Percentiles rank a stretch among this genome's conserved stretches.
These are phyloP conservation scores for Populus tremula DNA, from an alignment of 345 rosid species.

Conservation along the genomic window DNA sequence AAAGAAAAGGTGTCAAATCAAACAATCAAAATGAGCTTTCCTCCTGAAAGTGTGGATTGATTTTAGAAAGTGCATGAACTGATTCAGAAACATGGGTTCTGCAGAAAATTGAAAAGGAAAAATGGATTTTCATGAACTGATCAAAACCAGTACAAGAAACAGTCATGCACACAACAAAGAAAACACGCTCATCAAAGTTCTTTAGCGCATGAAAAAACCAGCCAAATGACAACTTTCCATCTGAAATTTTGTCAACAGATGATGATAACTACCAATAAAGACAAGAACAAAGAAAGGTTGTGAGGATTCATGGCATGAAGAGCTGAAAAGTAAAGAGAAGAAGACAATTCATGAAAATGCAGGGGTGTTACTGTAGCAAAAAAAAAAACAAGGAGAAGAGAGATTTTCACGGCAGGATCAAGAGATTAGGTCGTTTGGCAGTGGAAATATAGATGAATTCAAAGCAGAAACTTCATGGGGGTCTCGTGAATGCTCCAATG, in stretches of 20 bases:
- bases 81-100: slow-evolving; percentile 87
- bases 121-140: slow-evolving; percentile 55
- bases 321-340: slow-evolving; percentile 12
- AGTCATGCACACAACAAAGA: slow-evolving; percentile 19
- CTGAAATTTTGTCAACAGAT: neutral
- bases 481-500: slow-evolving; percentile 81
- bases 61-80: slow-evolving; percentile 95
- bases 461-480: slow-evolving; percentile 61
- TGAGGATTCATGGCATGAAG: slow-evolving; percentile 5
- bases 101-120: slow-evolving; percentile 24
- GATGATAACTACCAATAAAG: slow-evolving; percentile 8
- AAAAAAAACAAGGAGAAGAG: slow-evolving; percentile 12
- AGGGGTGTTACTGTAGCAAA: slow-evolving; percentile 14
- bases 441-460: slow-evolving; percentile 55
- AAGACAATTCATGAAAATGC: slow-evolving; percentile 15
- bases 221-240: slow-evolving; percentile 16
- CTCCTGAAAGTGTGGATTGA: slow-evolving; percentile 92
- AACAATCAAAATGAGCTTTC: slow-evolving; percentile 49
- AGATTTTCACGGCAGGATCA: slow-evolving; percentile 33
- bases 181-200: slow-evolving; percentile 1
- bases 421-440: slow-evolving; percentile 44
- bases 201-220: neutral
- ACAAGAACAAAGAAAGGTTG: neutral
- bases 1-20: slow-evolving; percentile 17
- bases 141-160: neutral